Base-by-base conservation (phyloP, 495 filamentous ascomycete genomes). In the Penicillium antarcticum region DNA sequence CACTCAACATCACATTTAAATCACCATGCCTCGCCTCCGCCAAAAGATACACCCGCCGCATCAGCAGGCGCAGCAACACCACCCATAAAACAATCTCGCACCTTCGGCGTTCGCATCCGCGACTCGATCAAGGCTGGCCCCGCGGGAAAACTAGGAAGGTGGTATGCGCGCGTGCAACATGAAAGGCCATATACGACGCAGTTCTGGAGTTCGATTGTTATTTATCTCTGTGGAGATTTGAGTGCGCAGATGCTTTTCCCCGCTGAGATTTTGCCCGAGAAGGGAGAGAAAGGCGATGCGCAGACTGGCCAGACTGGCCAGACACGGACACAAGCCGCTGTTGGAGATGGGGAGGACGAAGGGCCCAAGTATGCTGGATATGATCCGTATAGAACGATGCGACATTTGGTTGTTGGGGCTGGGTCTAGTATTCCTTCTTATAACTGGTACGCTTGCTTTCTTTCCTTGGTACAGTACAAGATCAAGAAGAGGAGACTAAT, bases 151-250 rank as follows among this genome's bases (percentile, higher is more conserved):
- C 42, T 74, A n/a, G 73, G 69, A 16, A 48, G 67, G 29, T 66
- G 67, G 49, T 97, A 94, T 60, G 83, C 79, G 11, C 78, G 86
- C 23, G 78, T 79, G 12, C 89, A 94, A 67, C 73, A 77, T 31
- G 78, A 77, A 40, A 66, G 86, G 49, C 92, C 92, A 6, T 89
- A 87, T 62, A 66, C 77, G 8, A 95, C 89, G 4, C 92, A 97
- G 71, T 61, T 95, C 53, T 72, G 73, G 52, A 90, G 82, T 55
- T 80, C 87, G 37, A 67, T 96, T 29, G 74, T 88, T 12, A 87
- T 96, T 42, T 96, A 91, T 64, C 73, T 88, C 13, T 80, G 80
- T 35, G 89, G 90, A 12, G 92, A 97, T 65, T 55, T 95, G 55
- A 84, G 84, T 53, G 89, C 91, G 48, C 92, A 97, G 67, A 52